Conservation (phyloP, 208 protist genomes). For the Acanthamoeba healyi region DNA sequence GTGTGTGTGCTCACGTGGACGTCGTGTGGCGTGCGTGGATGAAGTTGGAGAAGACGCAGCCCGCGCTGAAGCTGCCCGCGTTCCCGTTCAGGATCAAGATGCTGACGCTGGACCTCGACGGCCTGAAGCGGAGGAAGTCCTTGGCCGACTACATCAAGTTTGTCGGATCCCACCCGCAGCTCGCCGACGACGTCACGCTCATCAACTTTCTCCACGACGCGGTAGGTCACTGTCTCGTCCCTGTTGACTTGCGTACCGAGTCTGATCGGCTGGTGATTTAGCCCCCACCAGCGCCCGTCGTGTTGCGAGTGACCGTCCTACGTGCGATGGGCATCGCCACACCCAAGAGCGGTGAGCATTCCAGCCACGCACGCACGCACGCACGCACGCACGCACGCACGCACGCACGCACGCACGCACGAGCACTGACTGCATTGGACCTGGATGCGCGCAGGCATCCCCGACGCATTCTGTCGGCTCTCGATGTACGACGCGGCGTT, state of each 20-base stretch:
- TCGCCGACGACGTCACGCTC: background rate
- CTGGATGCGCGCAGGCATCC: background rate
- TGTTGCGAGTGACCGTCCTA: background rate
- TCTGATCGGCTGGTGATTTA: background rate
- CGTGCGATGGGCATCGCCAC: background rate
- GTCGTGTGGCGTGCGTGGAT: background rate
- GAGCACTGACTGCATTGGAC: background rate
- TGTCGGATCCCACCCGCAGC: background rate
- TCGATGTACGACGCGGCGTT: conserved; percentile 15
- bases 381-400: too few species aligned
- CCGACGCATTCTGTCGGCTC: background rate
- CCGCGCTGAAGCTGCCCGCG: background rate
- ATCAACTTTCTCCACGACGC: background rate
- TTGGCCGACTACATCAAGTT: background rate
- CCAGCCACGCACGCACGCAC: too few species aligned
- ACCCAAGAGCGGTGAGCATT: background rate
- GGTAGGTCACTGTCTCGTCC: too few species aligned
- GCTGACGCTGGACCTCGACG: background rate
- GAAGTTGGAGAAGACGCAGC: background rate
- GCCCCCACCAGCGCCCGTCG: background rate
- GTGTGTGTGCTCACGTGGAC: too few species aligned
- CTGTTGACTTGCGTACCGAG: too few species aligned
- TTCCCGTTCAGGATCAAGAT: background rate
- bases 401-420: too few species aligned
- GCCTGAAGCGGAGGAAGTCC: background rate